Evolutionary conservation across 2,329 filamentous ascomycete species (phyloP), one percentile per base, ranked within the genome.

Genomic region (Colletotrichum sp.): DNA sequence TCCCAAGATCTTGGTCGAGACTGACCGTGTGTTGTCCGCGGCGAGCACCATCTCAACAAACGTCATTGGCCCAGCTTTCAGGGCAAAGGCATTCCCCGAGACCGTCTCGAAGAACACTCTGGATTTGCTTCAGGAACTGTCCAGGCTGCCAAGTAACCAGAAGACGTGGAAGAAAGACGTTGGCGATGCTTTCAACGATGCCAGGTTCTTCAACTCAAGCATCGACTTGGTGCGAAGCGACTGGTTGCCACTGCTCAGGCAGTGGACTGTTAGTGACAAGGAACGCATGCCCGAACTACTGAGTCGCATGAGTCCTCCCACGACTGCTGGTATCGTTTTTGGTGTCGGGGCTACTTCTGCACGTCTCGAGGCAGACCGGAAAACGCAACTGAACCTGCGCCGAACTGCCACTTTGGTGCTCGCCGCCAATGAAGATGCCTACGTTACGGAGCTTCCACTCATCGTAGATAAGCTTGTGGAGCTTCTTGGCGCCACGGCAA

Each of bases 261-360:
- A 98, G 82, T 98, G 96, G 94, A 90, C 92, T 5, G 86, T 96
- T 16, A 91, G 91, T 19, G 97, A 99, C 83, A 98, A 98, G 85
- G 96, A 98, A 71, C 92, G 94, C 63, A 90, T 99, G 85, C 88
- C 93, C 0, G 97, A 99, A 77, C 87, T 98, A 6, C 85, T 98
- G 11, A 89, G 91, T 48, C 93, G 95, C 25, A 91, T 99, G 77
- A 93, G 93, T 8, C 91, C 96, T 6, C 97, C 97, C 8, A 95
- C 96, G 2, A 96, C 96, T 16, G 97, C 98, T 0, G 97, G 97
- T 11, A 98, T 99, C 79, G 96, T 99, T 82, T 99, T 99, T 81
- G 97, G 97, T n/a, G 97, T 99, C 1, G 98, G 98, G 13, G 97
- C 97, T 8, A 96, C 95, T 27, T 98, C 96, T 59, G 97, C 97